A percentile compares a stretch with the other conserved stretches of the same genome.
Evolutionary conservation across 1,139 yeast genomes (phyloP).

Genomic region (Debaryomyces fabryi): DNA sequence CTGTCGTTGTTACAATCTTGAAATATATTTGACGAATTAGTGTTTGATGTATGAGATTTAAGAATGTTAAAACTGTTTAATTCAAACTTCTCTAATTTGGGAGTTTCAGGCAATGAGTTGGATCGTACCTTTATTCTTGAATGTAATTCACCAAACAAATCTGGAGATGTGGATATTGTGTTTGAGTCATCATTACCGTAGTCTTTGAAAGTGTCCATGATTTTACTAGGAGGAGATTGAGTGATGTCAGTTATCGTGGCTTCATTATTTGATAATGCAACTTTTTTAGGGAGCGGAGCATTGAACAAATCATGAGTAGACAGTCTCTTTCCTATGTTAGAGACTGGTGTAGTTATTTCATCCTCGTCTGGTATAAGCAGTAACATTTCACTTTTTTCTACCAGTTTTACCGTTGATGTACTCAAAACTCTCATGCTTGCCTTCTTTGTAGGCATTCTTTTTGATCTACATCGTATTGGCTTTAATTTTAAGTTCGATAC

Average conservation of each 20-base stretch:
- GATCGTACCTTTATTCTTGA: slow-evolving; percentile 16
- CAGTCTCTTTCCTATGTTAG: not conserved
- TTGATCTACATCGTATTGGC: slow-evolving; percentile 41
- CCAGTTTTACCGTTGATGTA: slow-evolving; percentile 43
- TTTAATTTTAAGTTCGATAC: slow-evolving; percentile 43
- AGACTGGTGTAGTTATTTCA: not conserved
- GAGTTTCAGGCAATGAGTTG: slow-evolving; percentile 28
- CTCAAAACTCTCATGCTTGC: slow-evolving; percentile 44
- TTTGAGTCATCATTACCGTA: not conserved
- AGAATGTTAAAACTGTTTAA: not conserved
- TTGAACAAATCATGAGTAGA: not conserved
- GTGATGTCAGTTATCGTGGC: not conserved
- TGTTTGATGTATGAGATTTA: slow-evolving; percentile 6
- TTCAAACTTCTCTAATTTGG: slow-evolving; percentile 7
- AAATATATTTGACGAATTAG: slow-evolving; percentile 11
- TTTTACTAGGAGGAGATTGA: not conserved
- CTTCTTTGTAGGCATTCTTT: slow-evolving; percentile 42
- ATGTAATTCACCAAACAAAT: slow-evolving; percentile 3
- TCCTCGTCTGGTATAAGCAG: slow-evolving; percentile 1
- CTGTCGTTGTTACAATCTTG: slow-evolving; percentile 18
- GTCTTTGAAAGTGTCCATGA: not conserved
- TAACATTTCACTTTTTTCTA: slow-evolving; percentile 21
- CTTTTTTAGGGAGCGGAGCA: not conserved
- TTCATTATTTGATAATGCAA: not conserved
- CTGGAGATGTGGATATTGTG: slow-evolving; percentile 21